Conservation (phyloP, 208 protist species). For the Crithidia acanthocephali region DNA sequence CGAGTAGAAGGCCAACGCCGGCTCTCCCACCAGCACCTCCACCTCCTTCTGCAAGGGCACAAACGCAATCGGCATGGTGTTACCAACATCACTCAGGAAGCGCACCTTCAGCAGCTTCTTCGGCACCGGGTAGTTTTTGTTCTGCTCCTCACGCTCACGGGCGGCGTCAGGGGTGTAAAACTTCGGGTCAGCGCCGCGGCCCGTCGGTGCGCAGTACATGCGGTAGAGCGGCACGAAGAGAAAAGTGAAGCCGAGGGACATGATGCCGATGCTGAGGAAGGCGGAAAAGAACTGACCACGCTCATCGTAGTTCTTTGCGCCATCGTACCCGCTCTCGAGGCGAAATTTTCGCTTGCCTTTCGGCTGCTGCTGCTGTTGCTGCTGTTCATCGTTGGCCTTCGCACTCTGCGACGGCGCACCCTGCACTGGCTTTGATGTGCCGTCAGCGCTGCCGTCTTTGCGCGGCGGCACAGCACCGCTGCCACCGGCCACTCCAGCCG, state of each 20-base stretch:
- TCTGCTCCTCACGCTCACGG: conserved; percentile 64
- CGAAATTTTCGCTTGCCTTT: conserved; percentile 50
- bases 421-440: background rate
- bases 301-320: conserved; percentile 70
- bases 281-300: conserved; percentile 87
- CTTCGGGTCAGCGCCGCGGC: conserved; percentile 81
- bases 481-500: conserved; percentile 23
- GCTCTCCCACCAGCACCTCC: conserved; percentile 91
- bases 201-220: conserved; percentile 88
- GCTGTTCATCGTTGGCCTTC: conserved; percentile 1
- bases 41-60: conserved; percentile 91
- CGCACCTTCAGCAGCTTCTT: conserved; percentile 89
- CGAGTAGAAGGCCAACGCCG: conserved; percentile 88
- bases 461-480: conserved; percentile 7
- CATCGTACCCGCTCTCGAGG: conserved; percentile 74
- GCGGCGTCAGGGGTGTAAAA: conserved; percentile 84
- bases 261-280: conserved; percentile 75
- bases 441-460: background rate
- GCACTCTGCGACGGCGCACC: background rate
- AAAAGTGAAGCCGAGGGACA: conserved; percentile 88
- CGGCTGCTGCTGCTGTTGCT: conserved; percentile 2
- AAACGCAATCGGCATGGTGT: conserved; percentile 92
- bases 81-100: conserved; percentile 85
- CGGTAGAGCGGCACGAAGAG: conserved; percentile 90
- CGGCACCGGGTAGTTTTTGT: conserved; percentile 68